Percentiles rank a stretch among this genome's conserved stretches.
Conservation (phyloP, 192 early-diverging fungal species). For the Rhizophagus clarus region DNA sequence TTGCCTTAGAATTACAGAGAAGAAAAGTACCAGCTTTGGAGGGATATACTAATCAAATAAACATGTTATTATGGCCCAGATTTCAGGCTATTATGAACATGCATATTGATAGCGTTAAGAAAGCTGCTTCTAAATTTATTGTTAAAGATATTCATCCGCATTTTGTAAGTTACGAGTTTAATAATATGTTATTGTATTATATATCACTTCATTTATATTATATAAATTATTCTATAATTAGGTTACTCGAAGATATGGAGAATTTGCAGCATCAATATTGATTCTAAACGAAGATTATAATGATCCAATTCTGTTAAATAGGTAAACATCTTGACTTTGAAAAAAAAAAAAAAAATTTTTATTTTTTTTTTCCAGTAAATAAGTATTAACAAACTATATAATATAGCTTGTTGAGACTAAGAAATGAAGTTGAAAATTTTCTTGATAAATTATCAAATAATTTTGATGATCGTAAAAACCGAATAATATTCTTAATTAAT, state of each 20-base stretch:
- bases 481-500: conserved; percentile 89
- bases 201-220: conserved; percentile 2
- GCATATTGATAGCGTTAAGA: conserved; percentile 91
- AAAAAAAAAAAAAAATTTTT: too few relatives aligned
- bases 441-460: conserved; percentile 75
- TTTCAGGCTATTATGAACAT: conserved; percentile 82
- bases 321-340: conserved; percentile 44
- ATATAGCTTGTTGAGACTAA: conserved; percentile 65
- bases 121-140: conserved; percentile 63
- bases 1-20: conserved; percentile 80
- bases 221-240: conserved; percentile 32
- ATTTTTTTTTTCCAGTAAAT: not conserved
- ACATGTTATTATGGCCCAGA: conserved; percentile 94
- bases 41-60: conserved; percentile 84
- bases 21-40: conserved; percentile 81
- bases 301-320: conserved; percentile 78
- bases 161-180: conserved; percentile 58
- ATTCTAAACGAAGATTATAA: conserved; percentile 86
- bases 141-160: conserved; percentile 80
- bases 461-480: conserved; percentile 65
- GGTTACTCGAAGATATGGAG: conserved; percentile 88
- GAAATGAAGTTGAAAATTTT: conserved; percentile 76
- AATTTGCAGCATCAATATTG: conserved; percentile 90
- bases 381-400: not conserved
- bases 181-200: too few relatives aligned